Conservation (phyloP, 345 rosid genomes). For the Populus ilicifolia region DNA sequence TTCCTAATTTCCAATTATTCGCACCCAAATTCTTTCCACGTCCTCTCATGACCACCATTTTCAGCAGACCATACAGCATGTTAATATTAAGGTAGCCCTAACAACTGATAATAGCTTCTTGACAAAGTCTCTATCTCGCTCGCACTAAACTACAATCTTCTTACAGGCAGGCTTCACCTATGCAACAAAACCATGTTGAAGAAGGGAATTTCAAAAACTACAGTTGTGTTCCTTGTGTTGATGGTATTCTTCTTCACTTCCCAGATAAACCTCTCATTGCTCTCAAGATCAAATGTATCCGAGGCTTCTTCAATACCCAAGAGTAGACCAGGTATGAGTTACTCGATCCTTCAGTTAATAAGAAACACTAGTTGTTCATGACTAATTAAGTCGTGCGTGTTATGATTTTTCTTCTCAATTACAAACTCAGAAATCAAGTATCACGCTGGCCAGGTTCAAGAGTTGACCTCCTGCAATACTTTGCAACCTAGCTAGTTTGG, state of each 20-base stretch:
- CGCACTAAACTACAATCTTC: neutral
- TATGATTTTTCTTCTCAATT: neutral
- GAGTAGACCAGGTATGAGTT: neutral
- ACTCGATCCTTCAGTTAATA: neutral
- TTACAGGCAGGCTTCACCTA: neutral
- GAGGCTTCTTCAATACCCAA: neutral
- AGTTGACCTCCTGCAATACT: neutral
- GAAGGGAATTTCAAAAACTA: neutral
- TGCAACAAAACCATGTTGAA: neutral
- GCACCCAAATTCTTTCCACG: neutral
- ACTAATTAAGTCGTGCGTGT: neutral
- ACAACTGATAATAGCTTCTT: neutral
- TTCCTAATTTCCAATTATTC: neutral
- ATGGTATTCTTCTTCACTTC: neutral
- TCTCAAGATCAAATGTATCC: neutral
- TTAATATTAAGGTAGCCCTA: neutral
- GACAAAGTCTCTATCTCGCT: neutral
- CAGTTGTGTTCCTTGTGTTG: neutral
- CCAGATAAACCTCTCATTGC: neutral
- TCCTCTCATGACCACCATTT: neutral
- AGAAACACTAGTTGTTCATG: neutral
- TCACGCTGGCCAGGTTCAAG: neutral
- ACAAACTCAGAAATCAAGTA: neutral
- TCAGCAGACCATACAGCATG: neutral
- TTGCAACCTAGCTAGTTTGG: neutral